Conservation (phyloP, 108 stramenopile species). For the Conticribra weissflogii region DNA sequence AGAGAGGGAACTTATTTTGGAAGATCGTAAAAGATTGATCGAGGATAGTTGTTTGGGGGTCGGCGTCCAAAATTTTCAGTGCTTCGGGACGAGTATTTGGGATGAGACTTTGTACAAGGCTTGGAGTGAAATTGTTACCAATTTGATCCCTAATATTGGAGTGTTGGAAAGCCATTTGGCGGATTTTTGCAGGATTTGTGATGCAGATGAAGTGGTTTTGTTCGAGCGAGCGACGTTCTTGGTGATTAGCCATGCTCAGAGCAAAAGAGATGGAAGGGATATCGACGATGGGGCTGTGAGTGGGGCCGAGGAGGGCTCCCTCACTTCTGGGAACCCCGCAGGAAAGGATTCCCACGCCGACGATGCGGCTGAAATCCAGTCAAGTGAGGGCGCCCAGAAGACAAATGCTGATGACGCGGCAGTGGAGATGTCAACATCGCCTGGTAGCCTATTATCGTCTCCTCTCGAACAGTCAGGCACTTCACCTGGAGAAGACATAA, state of each 20-base stretch:
- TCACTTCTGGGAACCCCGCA: conserved; percentile 1
- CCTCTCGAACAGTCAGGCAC: conserved; percentile 18
- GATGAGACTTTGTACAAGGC: conserved; percentile 99
- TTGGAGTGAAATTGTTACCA: conserved; percentile 96
- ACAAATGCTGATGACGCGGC: conserved; percentile 4
- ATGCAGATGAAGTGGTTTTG: conserved; percentile 98
- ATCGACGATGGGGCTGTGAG: conserved; percentile 12
- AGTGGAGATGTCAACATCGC: conserved; percentile 35
- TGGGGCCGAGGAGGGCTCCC: conserved; percentile 9
- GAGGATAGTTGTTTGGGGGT: conserved; percentile 69
- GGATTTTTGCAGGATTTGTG: conserved; percentile 93
- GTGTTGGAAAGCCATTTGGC: conserved; percentile 91
- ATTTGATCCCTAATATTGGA: conserved; percentile 96
- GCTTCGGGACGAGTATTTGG: conserved; percentile 98
- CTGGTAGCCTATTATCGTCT: conserved; percentile 19
- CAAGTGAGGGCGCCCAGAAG: neutral
- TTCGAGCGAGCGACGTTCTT: conserved; percentile 98
- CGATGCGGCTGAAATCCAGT: neutral
- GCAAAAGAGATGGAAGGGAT: conserved; percentile 24
- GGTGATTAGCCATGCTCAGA: conserved; percentile 91
- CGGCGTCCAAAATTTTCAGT: conserved; percentile 82
- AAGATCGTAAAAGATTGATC: conserved; percentile 84
- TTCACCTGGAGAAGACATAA: conserved; percentile 8
- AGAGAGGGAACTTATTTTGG: conserved; percentile 83
- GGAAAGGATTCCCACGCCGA: neutral